phyloP scores from a whole-genome alignment of 2,329 filamentous ascomycete species.

The Hirsutella rhossiliensis region DNA sequence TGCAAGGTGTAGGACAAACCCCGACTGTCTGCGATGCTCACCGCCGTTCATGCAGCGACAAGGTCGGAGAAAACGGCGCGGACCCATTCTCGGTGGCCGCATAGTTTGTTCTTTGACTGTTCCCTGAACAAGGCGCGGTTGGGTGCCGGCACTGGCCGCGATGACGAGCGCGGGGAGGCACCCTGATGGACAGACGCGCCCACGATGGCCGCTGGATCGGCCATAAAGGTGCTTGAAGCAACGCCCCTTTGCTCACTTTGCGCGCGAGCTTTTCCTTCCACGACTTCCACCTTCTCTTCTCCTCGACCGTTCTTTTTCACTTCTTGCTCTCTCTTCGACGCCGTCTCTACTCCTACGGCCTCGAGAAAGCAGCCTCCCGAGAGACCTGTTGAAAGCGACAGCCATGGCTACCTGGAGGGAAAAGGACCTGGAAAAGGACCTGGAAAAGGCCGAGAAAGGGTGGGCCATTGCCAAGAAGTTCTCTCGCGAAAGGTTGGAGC shows the following conservation, averaged over 20 bases:
- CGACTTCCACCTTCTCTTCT: background rate
- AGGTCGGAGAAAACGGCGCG: too few species aligned
- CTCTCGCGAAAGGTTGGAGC: slow-evolving; percentile 20
- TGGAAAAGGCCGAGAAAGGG: slow-evolving; percentile 22
- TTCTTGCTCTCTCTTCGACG: background rate
- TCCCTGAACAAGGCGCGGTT: too few species aligned
- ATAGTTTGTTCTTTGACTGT: too few species aligned
- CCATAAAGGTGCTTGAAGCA: background rate
- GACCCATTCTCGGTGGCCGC: too few species aligned
- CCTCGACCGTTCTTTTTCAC: background rate
- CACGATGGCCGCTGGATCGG: background rate
- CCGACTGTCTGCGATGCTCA: too few species aligned
- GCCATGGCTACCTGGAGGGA: slow-evolving; percentile 14
- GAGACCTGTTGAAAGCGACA: background rate
- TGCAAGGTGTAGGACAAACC: too few species aligned
- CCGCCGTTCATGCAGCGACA: too few species aligned
- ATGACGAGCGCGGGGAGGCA: background rate
- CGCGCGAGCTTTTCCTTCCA: background rate
- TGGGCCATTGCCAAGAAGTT: slow-evolving; percentile 25
- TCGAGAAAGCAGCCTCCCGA: background rate
- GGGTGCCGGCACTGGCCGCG: background rate
- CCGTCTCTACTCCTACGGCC: background rate
- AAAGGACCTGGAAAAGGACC: slow-evolving; percentile 16
- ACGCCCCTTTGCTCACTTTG: background rate
- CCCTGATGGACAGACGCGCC: slow-evolving; percentile 3